Base-by-base conservation (phyloP, 2,329 filamentous ascomycete species). In the Xylariaceae sp. region DNA sequence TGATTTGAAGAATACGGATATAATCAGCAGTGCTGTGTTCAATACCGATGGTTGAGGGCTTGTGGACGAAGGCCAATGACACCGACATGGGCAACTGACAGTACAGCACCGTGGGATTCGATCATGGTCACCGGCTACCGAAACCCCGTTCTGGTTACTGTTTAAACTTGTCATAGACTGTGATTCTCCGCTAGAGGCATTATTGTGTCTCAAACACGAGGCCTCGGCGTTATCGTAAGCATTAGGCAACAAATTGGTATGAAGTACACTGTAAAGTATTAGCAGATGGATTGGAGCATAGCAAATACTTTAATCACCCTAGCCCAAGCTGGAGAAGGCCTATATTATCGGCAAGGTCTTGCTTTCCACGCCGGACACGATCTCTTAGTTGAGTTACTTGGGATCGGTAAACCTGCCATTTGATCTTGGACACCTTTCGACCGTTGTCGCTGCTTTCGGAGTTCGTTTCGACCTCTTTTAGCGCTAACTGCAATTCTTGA, bases 291-390 rank as follows among this genome's bases (percentile, higher is more conserved):
- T 20, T 21, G 30, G 11, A 18, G 15, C 13, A 29, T 23, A 29
- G 16, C 24, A 43, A 13, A 43, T 9, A 8, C 35, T 24, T 20
- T 26, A 33, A 48, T 20, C 43, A 49, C 42, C 37, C 26, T 21
- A 30, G n/a, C 27, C 32, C 27, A 23, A 53, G 41, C 23, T 46
- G 41, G 33, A 51, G 40, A 6, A 51, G 13, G 49, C 57, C 44
- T 57, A 62, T 40, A 53, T 41, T 42, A 9, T 52, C 49, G 6
- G 18, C 40, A 26, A 52, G 49, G 18, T 44, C 41, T 37, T 52
- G 32, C 24, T 40, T 52, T 26, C 41, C 21, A 20, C 13, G 8
- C 18, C 29, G 23, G 33, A 52, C 24, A 13, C 46, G 21, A 9
- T 46, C 42, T 33, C 33, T 26, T 24, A 52, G 20, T 27, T 46